Percentiles rank a stretch among this genome's conserved stretches.
Evolutionary conservation across 257 asterid genomes (phyloP).

Genomic region (Perilla frutescens): DNA sequence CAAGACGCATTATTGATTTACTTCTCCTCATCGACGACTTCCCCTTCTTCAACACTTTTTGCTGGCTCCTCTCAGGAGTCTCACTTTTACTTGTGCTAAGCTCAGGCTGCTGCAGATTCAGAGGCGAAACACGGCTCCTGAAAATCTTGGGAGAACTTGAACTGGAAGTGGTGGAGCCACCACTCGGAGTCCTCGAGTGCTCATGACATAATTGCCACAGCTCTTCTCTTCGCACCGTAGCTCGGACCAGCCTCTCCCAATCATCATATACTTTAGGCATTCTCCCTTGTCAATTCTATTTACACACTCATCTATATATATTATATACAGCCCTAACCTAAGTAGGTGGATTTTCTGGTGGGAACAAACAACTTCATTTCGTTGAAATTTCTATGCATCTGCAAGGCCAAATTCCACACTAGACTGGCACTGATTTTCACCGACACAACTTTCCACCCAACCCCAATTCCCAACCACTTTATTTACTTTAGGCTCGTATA

Average conservation of each 20-base stretch:
- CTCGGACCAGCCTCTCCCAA: constrained; percentile 48
- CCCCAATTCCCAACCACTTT: too few relatives aligned
- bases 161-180: constrained; percentile 34
- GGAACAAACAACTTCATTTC: too few relatives aligned
- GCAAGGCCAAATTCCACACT: too few relatives aligned
- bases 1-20: constrained; percentile 33
- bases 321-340: too few relatives aligned
- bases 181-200: constrained; percentile 46
- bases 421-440: too few relatives aligned
- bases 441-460: too few relatives aligned
- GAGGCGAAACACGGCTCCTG: constrained; percentile 1
- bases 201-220: constrained; percentile 38
- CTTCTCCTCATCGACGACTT: constrained; percentile 22
- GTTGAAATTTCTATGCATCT: too few relatives aligned
- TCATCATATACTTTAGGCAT: constrained; percentile 40
- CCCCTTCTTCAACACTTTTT: background rate
- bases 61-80: background rate
- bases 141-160: background rate
- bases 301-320: background rate
- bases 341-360: too few relatives aligned
- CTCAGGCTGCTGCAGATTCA: background rate
- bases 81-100: background rate
- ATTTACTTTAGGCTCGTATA: too few relatives aligned
- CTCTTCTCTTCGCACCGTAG: constrained; percentile 31
- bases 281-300: too few relatives aligned